Evolutionary conservation across 768 basidiomycete species (phyloP).

Genomic region (Mycena metata): DNA sequence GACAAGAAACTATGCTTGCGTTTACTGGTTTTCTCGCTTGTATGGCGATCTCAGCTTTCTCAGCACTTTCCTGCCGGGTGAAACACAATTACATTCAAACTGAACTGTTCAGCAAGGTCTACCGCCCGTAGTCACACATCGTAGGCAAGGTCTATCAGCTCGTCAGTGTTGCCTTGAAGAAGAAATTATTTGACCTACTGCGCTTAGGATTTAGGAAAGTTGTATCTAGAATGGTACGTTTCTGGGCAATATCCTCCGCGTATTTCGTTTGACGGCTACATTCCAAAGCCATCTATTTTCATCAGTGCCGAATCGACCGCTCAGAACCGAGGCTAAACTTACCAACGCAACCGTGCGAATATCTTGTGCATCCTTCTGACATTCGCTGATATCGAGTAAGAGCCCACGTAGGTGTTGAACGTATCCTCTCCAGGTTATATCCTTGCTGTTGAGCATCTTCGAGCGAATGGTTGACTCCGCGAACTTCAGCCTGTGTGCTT

Average conservation of each 20-base stretch:
- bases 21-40: too few species aligned
- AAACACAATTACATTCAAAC: too few species aligned
- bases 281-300: conserved; percentile 12
- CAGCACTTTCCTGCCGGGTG: too few species aligned
- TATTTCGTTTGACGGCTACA: conserved; percentile 17
- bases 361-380: conserved; percentile 8
- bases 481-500: conserved; percentile 5
- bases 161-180: too few species aligned
- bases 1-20: too few species aligned
- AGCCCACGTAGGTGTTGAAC: conserved; percentile 6
- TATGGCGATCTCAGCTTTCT: too few species aligned
- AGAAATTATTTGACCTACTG: neutral
- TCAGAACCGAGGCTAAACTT: too few species aligned
- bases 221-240: conserved; percentile 7
- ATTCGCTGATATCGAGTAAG: conserved; percentile 8
- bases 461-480: conserved; percentile 22
- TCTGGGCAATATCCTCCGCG: conserved; percentile 15
- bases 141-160: too few species aligned
- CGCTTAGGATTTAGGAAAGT: neutral
- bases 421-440: conserved; percentile 13
- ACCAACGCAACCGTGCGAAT: conserved; percentile 4
- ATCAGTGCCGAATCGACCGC: too few species aligned
- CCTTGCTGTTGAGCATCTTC: neutral
- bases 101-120: too few species aligned
- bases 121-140: too few species aligned